Evolutionary conservation across 768 basidiomycete genomes (phyloP), one percentile per base, ranked within the genome.

Genomic region (Clathrus columnatus): DNA sequence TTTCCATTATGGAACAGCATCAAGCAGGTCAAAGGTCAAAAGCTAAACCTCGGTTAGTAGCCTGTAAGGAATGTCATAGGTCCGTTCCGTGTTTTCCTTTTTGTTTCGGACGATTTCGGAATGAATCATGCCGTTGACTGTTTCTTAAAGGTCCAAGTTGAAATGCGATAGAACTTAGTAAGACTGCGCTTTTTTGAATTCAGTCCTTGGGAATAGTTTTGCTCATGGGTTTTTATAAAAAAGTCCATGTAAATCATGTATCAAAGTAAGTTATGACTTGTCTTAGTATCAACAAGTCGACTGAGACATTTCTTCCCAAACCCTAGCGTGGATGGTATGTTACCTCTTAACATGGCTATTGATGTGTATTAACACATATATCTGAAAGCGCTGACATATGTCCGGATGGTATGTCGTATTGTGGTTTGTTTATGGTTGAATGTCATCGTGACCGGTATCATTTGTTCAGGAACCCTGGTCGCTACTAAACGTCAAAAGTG

Each of bases 401-500:
- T 48, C 54, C 54, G 20, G 54, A 55, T 46, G 54, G 54, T 55
- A 48, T 29, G 45, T 24, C 2, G 18, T 21, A 4, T 17, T 14
- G 3, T 30, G 49, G 20, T 10, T 21, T 17, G 30, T 30, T 50
- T 30, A 7, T 21, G n/a, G 10, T 16, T 48, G 20, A 16, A 14
- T 20, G 18, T 8, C 4, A 2, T 30, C 3, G 18, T 17, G 29
- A 44, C 14, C 2, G 2, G 6, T 23, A 27, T 36, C 7, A n/a
- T 8, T 11, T 36, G 11, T 36, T n/a, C 46, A 55, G 54, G 54
- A 17, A 55, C 54, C 1, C 46, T 55, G 2, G 54, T 55, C 23
- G 54, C 54, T 14, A 55, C 54, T 5, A 55, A 55, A 23, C 54
- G 54, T 46, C 54, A 55, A 55, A 55, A 55, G 46, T 53, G 18